A percentile compares a stretch with the other conserved stretches of the same genome.
phyloP scores from a whole-genome alignment of 2,329 filamentous ascomycete species.

The Albifimbria verrucaria region DNA sequence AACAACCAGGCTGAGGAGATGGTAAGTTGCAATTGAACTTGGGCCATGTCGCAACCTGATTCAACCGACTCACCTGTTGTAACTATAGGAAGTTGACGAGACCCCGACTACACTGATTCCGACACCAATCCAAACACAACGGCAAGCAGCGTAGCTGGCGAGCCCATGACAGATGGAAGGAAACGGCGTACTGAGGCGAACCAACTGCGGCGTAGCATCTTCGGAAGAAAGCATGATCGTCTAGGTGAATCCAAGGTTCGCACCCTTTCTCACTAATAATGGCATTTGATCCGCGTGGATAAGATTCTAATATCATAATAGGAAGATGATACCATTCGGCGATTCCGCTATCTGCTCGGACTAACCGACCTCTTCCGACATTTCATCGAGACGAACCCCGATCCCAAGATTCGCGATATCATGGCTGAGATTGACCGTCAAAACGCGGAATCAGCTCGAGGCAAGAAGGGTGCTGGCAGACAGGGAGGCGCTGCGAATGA shows the following conservation, averaged over 20 bases:
- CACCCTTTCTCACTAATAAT: not conserved
- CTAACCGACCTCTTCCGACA: slow-evolving; percentile 96
- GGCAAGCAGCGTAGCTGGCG: slow-evolving; percentile 83
- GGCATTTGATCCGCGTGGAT: slow-evolving; percentile 3
- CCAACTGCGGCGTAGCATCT: slow-evolving; percentile 84
- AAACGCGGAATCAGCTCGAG: slow-evolving; percentile 69
- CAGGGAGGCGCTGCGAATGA: slow-evolving; percentile 81
- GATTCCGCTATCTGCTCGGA: slow-evolving; percentile 92
- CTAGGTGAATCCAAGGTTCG: slow-evolving; percentile 87
- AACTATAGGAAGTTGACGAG: slow-evolving; percentile 55
- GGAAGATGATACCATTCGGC: slow-evolving; percentile 92
- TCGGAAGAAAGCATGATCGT: slow-evolving; percentile 91
- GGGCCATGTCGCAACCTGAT: no score
- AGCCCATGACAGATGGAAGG: slow-evolving; percentile 70
- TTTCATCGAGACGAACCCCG: slow-evolving; percentile 96
- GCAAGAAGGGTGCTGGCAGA: slow-evolving; percentile 71
- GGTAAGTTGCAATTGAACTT: slow-evolving; percentile 41
- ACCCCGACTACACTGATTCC: slow-evolving; percentile 66
- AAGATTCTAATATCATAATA: slow-evolving; percentile 28
- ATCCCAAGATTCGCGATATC: slow-evolving; percentile 90
- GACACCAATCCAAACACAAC: slow-evolving; percentile 67
- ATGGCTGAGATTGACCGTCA: slow-evolving; percentile 94
- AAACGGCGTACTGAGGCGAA: slow-evolving; percentile 84
- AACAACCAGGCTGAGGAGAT: slow-evolving; percentile 44
- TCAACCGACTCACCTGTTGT: not conserved